Conservation (phyloP, 305 asterid species). For the Ajuga reptans region DNA sequence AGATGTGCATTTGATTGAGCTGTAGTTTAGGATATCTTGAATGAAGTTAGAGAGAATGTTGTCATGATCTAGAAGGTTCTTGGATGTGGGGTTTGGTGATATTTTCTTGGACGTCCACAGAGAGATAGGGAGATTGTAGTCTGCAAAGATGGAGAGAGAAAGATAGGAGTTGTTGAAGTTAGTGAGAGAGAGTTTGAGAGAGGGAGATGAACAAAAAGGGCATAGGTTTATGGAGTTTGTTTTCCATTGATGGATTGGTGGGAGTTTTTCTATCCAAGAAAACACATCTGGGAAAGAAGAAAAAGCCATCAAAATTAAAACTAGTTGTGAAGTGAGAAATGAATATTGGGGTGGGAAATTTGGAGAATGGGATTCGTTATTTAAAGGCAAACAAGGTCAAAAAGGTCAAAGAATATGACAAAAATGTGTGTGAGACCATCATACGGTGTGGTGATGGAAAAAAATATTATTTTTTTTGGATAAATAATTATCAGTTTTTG, state of each 20-base stretch:
- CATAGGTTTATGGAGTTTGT: conserved; percentile 34
- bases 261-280: conserved; percentile 51
- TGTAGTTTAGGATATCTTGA: conserved; percentile 39
- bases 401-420: background rate
- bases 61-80: conserved; percentile 20
- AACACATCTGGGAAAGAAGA: conserved; percentile 42
- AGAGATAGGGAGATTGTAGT: conserved; percentile 41
- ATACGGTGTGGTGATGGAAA: too few species aligned
- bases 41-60: conserved; percentile 32
- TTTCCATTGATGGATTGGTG: conserved; percentile 41
- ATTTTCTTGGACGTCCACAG: conserved; percentile 74
- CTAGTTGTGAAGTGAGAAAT: background rate
- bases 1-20: conserved; percentile 27
- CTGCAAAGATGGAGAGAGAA: conserved; percentile 46
- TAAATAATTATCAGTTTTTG: too few species aligned
- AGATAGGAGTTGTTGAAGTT: conserved; percentile 27
- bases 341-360: background rate
- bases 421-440: conserved; percentile 20
- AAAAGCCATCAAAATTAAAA: conserved; percentile 17
- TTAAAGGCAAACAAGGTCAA: conserved; percentile 19
- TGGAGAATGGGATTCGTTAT: conserved; percentile 1
- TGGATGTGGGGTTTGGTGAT: conserved; percentile 10
- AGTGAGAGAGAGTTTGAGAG: conserved; percentile 51
- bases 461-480: too few species aligned
- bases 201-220: conserved; percentile 51